phyloP scores from a whole-genome alignment of 2,329 filamentous ascomycete species.

The Cladophialophora chaetospira region DNA sequence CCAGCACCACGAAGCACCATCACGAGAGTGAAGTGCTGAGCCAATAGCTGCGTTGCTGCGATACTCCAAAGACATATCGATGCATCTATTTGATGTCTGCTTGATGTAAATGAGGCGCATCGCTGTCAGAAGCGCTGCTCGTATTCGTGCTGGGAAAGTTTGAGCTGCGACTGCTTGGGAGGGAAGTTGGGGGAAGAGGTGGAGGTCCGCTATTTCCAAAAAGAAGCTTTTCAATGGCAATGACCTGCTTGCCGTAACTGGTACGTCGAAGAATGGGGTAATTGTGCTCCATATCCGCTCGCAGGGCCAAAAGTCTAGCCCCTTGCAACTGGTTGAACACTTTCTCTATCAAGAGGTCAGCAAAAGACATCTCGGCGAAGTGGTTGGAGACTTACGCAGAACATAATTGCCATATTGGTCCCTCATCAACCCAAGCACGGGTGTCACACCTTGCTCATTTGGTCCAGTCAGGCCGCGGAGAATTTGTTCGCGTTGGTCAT shows the following conservation, averaged over 20 bases:
- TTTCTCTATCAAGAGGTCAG: conserved; percentile 66
- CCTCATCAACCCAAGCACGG: conserved; percentile 76
- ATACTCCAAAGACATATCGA: neutral
- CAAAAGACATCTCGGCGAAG: conserved; percentile 20
- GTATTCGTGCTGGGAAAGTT: conserved; percentile 65
- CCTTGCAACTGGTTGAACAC: conserved; percentile 67
- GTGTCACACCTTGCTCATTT: conserved; percentile 66
- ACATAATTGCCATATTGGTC: conserved; percentile 97
- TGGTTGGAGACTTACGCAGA: conserved; percentile 70
- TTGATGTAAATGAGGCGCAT: neutral
- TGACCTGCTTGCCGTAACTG: conserved; percentile 67
- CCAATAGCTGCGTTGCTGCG: too few relatives aligned
- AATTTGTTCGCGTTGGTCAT: conserved; percentile 70
- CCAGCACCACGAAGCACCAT: too few relatives aligned
- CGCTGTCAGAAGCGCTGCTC: conserved; percentile 47
- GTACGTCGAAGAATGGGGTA: conserved; percentile 65
- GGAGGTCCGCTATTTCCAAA: conserved; percentile 62
- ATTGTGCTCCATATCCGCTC: conserved; percentile 65
- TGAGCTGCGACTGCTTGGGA: conserved; percentile 66
- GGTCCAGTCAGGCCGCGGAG: conserved; percentile 62
- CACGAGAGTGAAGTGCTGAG: too few relatives aligned
- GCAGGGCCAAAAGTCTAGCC: conserved; percentile 60
- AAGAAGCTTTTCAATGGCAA: conserved; percentile 59
- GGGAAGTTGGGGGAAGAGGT: conserved; percentile 36
- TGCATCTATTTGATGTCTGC: conserved; percentile 1